phyloP scores from a whole-genome alignment of 176 grass and related monocot species.

The Phragmites australis region DNA sequence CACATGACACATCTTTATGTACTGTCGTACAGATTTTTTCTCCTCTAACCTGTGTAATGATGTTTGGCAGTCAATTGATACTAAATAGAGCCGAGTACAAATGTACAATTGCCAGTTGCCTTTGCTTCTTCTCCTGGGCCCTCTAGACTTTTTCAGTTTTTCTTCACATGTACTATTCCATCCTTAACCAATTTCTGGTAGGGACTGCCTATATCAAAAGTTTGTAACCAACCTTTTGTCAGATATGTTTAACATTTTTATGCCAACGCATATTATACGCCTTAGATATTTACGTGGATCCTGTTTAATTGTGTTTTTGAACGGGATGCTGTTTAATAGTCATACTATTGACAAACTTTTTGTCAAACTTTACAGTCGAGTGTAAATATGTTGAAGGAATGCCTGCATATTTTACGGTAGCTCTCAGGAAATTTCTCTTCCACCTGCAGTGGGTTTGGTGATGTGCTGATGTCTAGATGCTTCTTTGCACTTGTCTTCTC shows the following conservation, averaged over 20 bases:
- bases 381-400: slow-evolving; percentile 15
- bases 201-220: slow-evolving; percentile 9
- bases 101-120: slow-evolving; percentile 39
- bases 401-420: slow-evolving; percentile 7
- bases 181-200: slow-evolving; percentile 22
- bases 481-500: slow-evolving; percentile 6
- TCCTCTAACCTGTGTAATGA: background rate
- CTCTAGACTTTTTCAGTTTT: slow-evolving; percentile 17
- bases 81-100: slow-evolving; percentile 30
- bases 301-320: too few species aligned
- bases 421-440: slow-evolving; percentile 19
- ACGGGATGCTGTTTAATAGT: slow-evolving; percentile 23
- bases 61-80: slow-evolving; percentile 36
- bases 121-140: slow-evolving; percentile 16
- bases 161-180: slow-evolving; percentile 26
- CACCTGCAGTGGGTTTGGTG: slow-evolving; percentile 11
- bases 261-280: background rate
- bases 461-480: background rate
- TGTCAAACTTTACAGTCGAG: background rate
- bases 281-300: background rate
- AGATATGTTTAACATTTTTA: background rate
- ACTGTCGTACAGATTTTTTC: slow-evolving; percentile 18
- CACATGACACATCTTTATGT: background rate
- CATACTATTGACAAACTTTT: background rate
- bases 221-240: slow-evolving; percentile 10